Evolutionary conservation across 176 grass and related monocot genomes (phyloP).

Genomic region (Thinopyrum elongatum): DNA sequence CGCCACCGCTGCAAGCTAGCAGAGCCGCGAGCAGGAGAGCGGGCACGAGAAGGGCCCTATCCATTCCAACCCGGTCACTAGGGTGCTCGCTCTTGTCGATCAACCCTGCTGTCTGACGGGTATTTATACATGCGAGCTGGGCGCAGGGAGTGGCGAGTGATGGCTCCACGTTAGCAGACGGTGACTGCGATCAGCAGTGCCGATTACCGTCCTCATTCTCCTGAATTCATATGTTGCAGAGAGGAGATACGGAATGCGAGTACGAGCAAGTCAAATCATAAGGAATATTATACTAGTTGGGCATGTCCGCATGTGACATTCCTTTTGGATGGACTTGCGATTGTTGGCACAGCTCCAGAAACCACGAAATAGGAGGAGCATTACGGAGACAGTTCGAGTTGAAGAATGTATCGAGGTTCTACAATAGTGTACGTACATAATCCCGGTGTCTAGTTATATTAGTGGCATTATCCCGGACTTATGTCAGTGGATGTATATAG

Average conservation of each 20-base stretch:
- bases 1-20: conserved; percentile 6
- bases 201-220: too few species aligned
- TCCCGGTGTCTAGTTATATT: too few species aligned
- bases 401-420: too few species aligned
- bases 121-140: background rate
- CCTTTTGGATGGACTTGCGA: background rate
- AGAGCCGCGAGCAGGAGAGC: conserved; percentile 1
- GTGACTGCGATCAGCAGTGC: background rate
- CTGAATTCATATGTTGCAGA: background rate
- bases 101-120: background rate
- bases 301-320: background rate
- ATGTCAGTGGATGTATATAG: too few species aligned
- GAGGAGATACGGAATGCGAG: background rate
- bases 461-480: too few species aligned
- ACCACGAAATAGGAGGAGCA: too few species aligned
- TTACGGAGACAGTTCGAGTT: too few species aligned
- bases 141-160: background rate
- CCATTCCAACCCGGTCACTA: background rate
- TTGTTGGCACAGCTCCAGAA: too few species aligned
- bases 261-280: background rate
- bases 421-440: too few species aligned
- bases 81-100: background rate
- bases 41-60: background rate
- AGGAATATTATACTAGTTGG: background rate
- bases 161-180: background rate